A percentile compares a stretch with the other conserved stretches of the same genome.
phyloP scores from a whole-genome alignment of 331 rosid species.

The Phaseolus coccineus region DNA sequence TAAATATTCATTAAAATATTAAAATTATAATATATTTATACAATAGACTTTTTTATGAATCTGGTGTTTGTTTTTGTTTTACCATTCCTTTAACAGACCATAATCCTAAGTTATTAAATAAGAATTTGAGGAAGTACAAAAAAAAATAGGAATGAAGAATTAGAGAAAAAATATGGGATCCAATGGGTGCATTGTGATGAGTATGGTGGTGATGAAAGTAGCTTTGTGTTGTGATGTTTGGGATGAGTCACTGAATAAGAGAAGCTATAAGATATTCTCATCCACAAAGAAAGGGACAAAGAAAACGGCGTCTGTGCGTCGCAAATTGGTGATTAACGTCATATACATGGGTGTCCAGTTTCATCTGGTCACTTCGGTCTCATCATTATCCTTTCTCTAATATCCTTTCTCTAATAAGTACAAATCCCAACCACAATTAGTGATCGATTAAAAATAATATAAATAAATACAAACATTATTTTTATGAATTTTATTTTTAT shows the following conservation, averaged over 20 bases:
- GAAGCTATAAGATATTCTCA: background rate
- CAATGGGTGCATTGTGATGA: background rate
- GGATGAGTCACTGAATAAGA: background rate
- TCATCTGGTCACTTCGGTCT: background rate
- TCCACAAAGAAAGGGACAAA: constrained; percentile 38
- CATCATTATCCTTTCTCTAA: constrained; percentile 38
- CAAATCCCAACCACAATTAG: too few species aligned
- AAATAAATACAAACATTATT: too few species aligned
- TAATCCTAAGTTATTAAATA: background rate
- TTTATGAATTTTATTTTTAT: too few species aligned
- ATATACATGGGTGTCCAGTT: background rate
- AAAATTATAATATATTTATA: too few species aligned
- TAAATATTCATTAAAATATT: too few species aligned
- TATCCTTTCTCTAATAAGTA: too few species aligned
- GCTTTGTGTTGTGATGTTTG: background rate
- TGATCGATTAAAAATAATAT: too few species aligned
- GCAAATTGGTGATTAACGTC: constrained; percentile 34
- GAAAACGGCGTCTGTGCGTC: constrained; percentile 55
- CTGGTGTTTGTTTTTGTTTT: background rate
- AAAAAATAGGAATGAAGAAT: background rate
- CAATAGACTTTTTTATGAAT: background rate
- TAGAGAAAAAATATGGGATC: background rate
- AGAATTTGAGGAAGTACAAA: background rate
- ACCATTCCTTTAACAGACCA: background rate
- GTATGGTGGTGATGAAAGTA: background rate